Percentiles rank a stretch among this genome's conserved stretches.
Conservation (phyloP, 345 rosid species). For the Brassica cretica region DNA sequence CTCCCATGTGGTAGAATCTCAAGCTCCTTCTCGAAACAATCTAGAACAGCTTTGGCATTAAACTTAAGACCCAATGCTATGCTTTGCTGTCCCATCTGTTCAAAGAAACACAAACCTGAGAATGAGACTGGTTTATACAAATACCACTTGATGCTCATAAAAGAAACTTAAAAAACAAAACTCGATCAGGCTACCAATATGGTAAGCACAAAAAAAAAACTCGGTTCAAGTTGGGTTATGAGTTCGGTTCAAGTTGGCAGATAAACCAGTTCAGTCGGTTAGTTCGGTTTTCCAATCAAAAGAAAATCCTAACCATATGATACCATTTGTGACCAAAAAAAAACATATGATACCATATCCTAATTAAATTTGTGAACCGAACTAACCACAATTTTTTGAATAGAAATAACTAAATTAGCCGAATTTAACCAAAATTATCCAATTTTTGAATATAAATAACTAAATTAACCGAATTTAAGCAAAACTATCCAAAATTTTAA, state of each 20-base stretch:
- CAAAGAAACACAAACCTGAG: background rate
- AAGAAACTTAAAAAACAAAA: background rate
- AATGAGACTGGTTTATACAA: background rate
- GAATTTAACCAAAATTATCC: too few relatives aligned
- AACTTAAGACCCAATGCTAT: constrained; percentile 79
- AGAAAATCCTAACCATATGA: background rate
- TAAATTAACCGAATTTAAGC: background rate
- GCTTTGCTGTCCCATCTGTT: constrained; percentile 80
- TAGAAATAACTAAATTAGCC: too few relatives aligned
- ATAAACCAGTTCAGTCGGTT: background rate
- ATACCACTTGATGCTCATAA: background rate
- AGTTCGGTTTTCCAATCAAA: background rate
- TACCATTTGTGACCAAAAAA: too few relatives aligned
- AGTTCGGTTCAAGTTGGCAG: background rate
- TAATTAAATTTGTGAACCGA: background rate
- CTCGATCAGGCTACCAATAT: background rate
- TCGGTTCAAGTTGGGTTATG: background rate
- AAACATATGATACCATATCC: background rate
- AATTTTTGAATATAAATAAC: background rate
- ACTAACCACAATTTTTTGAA: background rate
- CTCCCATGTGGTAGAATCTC: constrained; percentile 53
- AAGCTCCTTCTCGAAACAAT: constrained; percentile 84
- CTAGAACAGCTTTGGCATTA: constrained; percentile 78
- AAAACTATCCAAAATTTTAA: too few relatives aligned
- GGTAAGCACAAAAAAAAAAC: background rate